Evolutionary conservation across 768 basidiomycete genomes (phyloP).

Genomic region (Stropharia rugosoannulata): DNA sequence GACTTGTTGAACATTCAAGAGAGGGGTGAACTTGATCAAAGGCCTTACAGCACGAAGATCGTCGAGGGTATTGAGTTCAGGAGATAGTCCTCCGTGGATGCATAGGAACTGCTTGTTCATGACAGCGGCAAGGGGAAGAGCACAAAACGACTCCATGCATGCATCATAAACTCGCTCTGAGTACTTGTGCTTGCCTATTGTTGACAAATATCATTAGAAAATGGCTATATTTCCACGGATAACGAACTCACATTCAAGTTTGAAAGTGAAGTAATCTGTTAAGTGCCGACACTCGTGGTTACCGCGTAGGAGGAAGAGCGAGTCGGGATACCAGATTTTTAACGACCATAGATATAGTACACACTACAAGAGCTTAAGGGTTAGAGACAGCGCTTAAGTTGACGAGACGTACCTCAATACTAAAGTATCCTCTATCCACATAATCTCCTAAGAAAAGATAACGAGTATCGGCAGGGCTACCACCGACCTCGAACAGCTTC

Average conservation of each 20-base stretch:
- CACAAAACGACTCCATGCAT: constrained; percentile 97
- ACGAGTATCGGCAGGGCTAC: constrained; percentile 90
- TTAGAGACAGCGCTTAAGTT: background rate
- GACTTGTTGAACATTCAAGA: constrained; percentile 6
- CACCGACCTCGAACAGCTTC: constrained; percentile 94
- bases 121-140: constrained; percentile 90
- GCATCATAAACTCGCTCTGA: constrained; percentile 95
- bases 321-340: constrained; percentile 99
- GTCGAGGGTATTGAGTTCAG: constrained; percentile 93
- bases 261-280: constrained; percentile 99
- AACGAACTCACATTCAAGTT: constrained; percentile 82
- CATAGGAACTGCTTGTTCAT: constrained; percentile 99
- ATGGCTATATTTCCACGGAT: background rate
- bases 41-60: constrained; percentile 81
- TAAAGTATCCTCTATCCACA: constrained; percentile 92
- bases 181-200: constrained; percentile 95
- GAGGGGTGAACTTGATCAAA: background rate
- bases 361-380: constrained; percentile 55
- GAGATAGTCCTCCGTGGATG: constrained; percentile 95
- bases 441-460: constrained; percentile 94
- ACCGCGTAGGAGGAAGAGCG: constrained; percentile 92
- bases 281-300: constrained; percentile 99
- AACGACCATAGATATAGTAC: constrained; percentile 97
- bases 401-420: constrained; percentile 67
- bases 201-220: constrained; percentile 3